Evolutionary conservation across 73 alveolate genomes (phyloP).

Genomic region (Paramecium pentaurelia): DNA sequence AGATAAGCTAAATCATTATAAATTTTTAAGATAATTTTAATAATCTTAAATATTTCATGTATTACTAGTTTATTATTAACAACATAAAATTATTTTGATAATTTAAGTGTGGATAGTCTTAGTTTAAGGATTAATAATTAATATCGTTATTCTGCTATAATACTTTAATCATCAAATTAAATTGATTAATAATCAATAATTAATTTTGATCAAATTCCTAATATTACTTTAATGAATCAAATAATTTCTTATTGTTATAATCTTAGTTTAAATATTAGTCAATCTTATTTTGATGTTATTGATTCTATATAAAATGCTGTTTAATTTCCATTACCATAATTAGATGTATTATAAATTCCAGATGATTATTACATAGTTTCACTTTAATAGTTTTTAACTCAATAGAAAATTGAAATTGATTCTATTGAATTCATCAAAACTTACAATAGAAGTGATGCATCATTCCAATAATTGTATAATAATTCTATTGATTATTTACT

Average conservation of each 20-base stretch:
- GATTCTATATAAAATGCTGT: neutral
- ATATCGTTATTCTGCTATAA: constrained; percentile 7
- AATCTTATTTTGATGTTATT: neutral
- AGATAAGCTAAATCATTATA: constrained; percentile 19
- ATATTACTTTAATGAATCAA: neutral
- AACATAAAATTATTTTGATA: constrained; percentile 11
- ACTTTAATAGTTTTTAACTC: neutral
- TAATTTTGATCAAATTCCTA: neutral
- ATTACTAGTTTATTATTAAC: neutral
- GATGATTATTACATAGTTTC: neutral
- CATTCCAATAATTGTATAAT: neutral
- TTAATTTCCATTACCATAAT: neutral
- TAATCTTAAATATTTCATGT: neutral
- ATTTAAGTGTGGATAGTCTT: neutral
- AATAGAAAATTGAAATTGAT: constrained; percentile 39
- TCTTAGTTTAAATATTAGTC: neutral
- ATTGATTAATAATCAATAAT: neutral
- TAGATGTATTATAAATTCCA: neutral
- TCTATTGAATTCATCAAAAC: neutral
- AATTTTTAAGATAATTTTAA: neutral
- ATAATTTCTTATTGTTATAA: neutral
- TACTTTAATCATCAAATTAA: neutral
- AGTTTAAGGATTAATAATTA: neutral
- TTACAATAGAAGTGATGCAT: neutral
- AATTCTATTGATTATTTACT: neutral